phyloP scores from a whole-genome alignment of 2,329 filamentous ascomycete species.

The Cytospora piceae region DNA sequence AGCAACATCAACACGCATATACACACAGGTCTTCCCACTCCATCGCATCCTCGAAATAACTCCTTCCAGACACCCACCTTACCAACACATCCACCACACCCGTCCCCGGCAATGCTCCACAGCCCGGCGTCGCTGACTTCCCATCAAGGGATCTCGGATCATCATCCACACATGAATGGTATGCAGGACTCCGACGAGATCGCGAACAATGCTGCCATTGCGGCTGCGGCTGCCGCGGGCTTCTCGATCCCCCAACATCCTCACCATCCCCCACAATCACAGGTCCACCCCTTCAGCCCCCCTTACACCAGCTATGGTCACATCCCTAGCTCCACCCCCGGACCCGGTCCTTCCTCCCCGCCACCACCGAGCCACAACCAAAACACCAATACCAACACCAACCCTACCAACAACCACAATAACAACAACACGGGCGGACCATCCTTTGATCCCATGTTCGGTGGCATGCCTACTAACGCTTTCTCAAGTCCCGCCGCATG shows the following conservation, averaged over 20 bases:
- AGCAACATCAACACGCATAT: constrained; percentile 37
- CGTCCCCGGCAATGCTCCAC: constrained; percentile 39
- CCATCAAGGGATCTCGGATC: constrained; percentile 25
- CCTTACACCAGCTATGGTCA: constrained; percentile 44
- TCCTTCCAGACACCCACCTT: constrained; percentile 31
- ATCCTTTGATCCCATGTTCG: constrained; percentile 65
- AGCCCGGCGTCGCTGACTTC: constrained; percentile 36
- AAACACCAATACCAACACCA: constrained; percentile 31
- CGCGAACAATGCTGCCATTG: constrained; percentile 41
- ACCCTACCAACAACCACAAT: constrained; percentile 36
- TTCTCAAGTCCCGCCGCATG: constrained; percentile 58
- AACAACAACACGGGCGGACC: constrained; percentile 40
- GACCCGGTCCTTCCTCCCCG: constrained; percentile 38
- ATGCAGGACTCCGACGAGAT: constrained; percentile 43
- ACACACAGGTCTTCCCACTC: constrained; percentile 37
- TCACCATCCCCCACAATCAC: constrained; percentile 33
- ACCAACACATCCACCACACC: constrained; percentile 32
- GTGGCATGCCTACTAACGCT: constrained; percentile 55
- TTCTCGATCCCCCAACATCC: constrained; percentile 40
- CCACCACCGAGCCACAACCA: constrained; percentile 39
- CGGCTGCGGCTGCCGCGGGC: constrained; percentile 43
- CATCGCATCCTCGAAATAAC: constrained; percentile 30
- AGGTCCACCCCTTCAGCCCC: constrained; percentile 46
- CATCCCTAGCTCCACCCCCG: constrained; percentile 32
- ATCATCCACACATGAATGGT: constrained; percentile 41